Evolutionary conservation across 495 filamentous ascomycete genomes (phyloP).

Genomic region (Parmelia sp.): DNA sequence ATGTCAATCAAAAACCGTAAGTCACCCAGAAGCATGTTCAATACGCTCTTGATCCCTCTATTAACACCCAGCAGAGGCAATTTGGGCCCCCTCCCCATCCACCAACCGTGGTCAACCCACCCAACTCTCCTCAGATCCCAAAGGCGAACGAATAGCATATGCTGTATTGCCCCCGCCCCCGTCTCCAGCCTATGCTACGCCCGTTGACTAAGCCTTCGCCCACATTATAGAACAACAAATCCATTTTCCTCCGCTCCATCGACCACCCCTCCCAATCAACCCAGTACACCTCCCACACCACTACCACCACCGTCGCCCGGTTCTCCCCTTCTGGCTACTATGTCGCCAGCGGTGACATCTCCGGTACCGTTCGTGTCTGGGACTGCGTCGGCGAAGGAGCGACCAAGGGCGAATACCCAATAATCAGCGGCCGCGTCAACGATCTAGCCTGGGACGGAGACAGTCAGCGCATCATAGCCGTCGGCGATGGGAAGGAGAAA

Average conservation of each 20-base stretch:
- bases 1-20: background rate
- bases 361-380: constrained; percentile 84
- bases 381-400: constrained; percentile 55
- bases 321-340: constrained; percentile 95
- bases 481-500: constrained; percentile 88
- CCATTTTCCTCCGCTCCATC: constrained; percentile 87
- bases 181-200: background rate
- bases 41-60: too few relatives aligned
- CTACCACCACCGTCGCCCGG: constrained; percentile 80
- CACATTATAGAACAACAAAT: constrained; percentile 73
- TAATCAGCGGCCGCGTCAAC: constrained; percentile 91
- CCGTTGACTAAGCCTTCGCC: constrained; percentile 18
- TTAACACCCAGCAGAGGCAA: constrained; percentile 44
- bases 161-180: constrained; percentile 66
- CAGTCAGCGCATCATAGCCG: constrained; percentile 90
- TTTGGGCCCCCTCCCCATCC: constrained; percentile 70
- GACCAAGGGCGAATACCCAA: constrained; percentile 78
- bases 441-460: constrained; percentile 98
- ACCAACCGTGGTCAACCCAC: constrained; percentile 85
- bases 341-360: constrained; percentile 85
- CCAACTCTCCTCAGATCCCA: constrained; percentile 79
- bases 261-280: constrained; percentile 74
- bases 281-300: constrained; percentile 87
- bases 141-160: constrained; percentile 90
- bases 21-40: background rate